Evolutionary conservation across 768 basidiomycete genomes (phyloP), one percentile per base, ranked within the genome.

Genomic region (Mycena capillaripes): DNA sequence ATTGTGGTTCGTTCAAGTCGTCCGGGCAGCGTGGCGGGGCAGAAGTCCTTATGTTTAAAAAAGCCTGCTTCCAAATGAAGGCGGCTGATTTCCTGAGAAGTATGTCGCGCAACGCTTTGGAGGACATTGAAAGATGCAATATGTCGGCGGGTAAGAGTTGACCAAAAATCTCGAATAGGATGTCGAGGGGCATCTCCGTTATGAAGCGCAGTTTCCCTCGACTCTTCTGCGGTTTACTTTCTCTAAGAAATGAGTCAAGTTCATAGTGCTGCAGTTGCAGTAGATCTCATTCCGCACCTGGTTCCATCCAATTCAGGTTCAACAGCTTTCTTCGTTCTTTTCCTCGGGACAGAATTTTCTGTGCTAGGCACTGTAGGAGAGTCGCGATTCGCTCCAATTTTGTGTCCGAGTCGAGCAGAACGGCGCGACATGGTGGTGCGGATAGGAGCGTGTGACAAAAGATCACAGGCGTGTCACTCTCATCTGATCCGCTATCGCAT

Each of bases 101-200:
- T 10, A 86, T 78, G 2, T 64, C 68, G 21, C 84, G 82, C 48
- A 87, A 74, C 0, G 69, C 75, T 72, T 83, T 83, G 40, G 77
- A 82, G 2, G 85, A 80, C 55, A 83, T 74, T 0, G 84, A 81
- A 9, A 88, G 78, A 64, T 79, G 76, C n/a, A 89, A 77, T 12
- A 88, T 76, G 69, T 88, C 86, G 17, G 76, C 32, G n/a, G 86
- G 85, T 32, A 81, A 70, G 10, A 88, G 77, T 40, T 83, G 76
- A 12, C 78, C 74, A 67, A 85, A 82, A 25, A 86, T 84, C 80
- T 88, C 80, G 12, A 79, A 73, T n/a, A 83, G 76, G 7, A 83
- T 74, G 52, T 84, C 83, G 29, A 83, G 44, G 14, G 82, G 82
- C 57, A 84, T 78, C 66, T 84, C 82, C 10, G 77, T 81, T 57